Conservation (phyloP, 164 flowering plant genomes). For the Kingdonia uniflora region DNA sequence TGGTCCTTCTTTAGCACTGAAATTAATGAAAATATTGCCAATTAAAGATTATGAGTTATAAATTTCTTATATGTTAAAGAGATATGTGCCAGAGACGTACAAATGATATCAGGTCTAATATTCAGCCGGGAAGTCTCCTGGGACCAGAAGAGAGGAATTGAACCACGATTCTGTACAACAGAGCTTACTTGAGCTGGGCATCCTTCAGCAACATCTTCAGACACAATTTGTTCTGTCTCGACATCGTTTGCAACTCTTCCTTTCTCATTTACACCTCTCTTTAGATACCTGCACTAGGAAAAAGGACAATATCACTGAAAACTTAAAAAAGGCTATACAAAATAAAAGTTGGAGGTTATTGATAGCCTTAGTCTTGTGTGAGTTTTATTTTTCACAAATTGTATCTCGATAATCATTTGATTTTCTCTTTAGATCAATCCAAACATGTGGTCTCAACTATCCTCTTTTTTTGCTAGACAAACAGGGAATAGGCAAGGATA, state of each 20-base stretch:
- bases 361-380: too few species aligned
- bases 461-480: too few species aligned
- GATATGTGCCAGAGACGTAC: constrained; percentile 32
- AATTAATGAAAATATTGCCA: constrained; percentile 15
- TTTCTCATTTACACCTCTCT: constrained; percentile 92
- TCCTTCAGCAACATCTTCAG: constrained; percentile 64
- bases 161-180: constrained; percentile 88
- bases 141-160: constrained; percentile 99
- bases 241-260: constrained; percentile 99
- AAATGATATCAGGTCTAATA: constrained; percentile 74
- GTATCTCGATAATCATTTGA: too few species aligned
- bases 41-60: not conserved
- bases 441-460: too few species aligned
- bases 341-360: too few species aligned
- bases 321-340: too few species aligned
- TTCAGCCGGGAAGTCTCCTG: constrained; percentile 89
- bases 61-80: not conserved
- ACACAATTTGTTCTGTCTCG: constrained; percentile 95
- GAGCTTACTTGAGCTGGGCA: constrained; percentile 58
- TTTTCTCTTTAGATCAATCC: too few species aligned
- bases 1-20: constrained; percentile 77
- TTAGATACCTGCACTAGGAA: constrained; percentile 50
- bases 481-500: too few species aligned
- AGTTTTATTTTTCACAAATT: too few species aligned
- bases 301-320: too few species aligned